Base-by-base conservation (phyloP, 257 asterid species). In the Solanum piurae region DNA sequence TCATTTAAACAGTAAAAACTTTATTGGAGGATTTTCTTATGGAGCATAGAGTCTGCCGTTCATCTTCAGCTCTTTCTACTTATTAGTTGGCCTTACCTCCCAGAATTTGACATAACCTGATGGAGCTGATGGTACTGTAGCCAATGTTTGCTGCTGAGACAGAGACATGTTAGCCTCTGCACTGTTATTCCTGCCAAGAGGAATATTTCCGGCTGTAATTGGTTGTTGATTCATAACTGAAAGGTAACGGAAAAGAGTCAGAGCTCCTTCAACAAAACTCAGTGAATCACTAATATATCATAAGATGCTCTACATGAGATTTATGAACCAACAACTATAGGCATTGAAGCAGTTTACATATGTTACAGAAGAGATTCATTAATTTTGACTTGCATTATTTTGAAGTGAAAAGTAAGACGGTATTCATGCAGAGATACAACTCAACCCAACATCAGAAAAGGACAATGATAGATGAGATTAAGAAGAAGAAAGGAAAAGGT, bases 31-130 rank as follows among this genome's bases (percentile, higher is more conserved):
- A 85, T 44, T 33, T 84, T 37, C 36, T 79, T 55, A 14, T 38
- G 73, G 27, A 86, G 40, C 13, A 72, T 44, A 68, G 5, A 86
- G 79, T n/a, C 42, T 46, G 80, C 25, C n/a, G 12, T 44, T 64
- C 31, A 68, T 34, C 38, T 42, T 71, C 80, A 86, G 64, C 23
- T 29, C 87, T 72, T 72, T 55, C 83, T 36, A 72, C 71, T 18
- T 71, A 88, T 38, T 72, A 64, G 42, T 55, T 72, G 37, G 75
- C 31, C 83, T 88, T 95, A 97, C 99, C 99, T 97, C 99, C 99
- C 99, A 97, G 90, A 95, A 94, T 93, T 92, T 92, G 49, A 95
- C 91, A 73, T 93, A 97, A 88, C 93, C 93, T 69, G 98, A 94
- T 71, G 94, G 98, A 69, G 98, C 92, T 44, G 98, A 72, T 89